Percentiles rank a stretch among this genome's conserved stretches.
phyloP scores from a whole-genome alignment of 2,329 filamentous ascomycete species.

The Fusarium chuoi region DNA sequence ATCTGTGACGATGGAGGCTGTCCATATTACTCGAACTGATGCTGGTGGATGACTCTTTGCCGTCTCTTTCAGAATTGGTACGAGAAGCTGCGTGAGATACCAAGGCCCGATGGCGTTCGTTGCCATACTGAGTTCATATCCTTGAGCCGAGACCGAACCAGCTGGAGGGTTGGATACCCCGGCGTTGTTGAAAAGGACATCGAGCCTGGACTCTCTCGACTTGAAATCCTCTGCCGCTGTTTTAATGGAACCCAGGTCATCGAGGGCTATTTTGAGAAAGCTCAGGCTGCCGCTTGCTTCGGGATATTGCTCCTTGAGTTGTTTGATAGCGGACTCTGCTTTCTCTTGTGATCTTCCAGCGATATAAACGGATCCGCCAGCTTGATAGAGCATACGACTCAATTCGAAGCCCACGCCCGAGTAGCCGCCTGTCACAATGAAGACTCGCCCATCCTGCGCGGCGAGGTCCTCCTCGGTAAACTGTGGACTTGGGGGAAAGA shows the following conservation, averaged over 20 bases:
- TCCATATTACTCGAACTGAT: constrained; percentile 27
- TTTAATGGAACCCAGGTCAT: constrained; percentile 20
- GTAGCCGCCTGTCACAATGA: constrained; percentile 34
- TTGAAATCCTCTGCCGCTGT: constrained; percentile 12
- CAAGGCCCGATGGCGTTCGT: constrained; percentile 31
- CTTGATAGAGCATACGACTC: constrained; percentile 15
- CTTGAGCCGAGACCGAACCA: constrained; percentile 24
- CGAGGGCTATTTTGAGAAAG: constrained; percentile 15
- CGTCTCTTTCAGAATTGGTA: not conserved
- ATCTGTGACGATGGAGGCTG: constrained; percentile 21
- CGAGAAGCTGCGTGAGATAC: constrained; percentile 28
- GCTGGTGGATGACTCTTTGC: not conserved
- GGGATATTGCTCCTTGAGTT: not conserved
- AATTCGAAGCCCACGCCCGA: constrained; percentile 31
- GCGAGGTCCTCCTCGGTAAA: constrained; percentile 9
- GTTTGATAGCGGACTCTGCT: not conserved
- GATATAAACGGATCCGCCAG: constrained; percentile 23
- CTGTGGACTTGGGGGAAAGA: constrained; percentile 6
- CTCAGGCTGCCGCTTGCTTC: not conserved
- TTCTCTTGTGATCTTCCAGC: constrained; percentile 27
- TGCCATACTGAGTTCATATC: constrained; percentile 30
- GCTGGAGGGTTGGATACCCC: constrained; percentile 22
- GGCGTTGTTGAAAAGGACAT: constrained; percentile 34
- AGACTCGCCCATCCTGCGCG: constrained; percentile 1
- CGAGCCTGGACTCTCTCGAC: constrained; percentile 7